Evolutionary conservation across 2,329 filamentous ascomycete genomes (phyloP).

Genomic region (Trichoderma arundinaceum): DNA sequence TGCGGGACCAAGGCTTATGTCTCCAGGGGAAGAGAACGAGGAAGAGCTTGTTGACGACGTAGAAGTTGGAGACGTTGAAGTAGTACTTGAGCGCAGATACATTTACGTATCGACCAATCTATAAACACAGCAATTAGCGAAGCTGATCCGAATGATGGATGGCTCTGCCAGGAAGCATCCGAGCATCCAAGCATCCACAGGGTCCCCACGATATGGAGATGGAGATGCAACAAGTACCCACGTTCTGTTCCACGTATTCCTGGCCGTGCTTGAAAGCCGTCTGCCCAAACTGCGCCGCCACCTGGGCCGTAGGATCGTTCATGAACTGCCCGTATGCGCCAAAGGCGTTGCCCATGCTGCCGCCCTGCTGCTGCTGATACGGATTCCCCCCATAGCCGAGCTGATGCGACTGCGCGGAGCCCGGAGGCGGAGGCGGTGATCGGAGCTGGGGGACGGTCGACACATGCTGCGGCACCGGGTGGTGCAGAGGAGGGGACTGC

Average conservation of each 20-base stretch:
- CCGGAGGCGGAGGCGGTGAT: conserved; percentile 83
- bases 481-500: conserved; percentile 92
- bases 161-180: no score
- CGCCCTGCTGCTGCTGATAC: conserved; percentile 71
- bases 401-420: conserved; percentile 69
- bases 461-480: conserved; percentile 97
- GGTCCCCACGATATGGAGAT: neutral
- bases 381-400: conserved; percentile 72
- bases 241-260: conserved; percentile 94
- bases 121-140: conserved; percentile 33
- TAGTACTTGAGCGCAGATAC: conserved; percentile 95
- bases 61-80: conserved; percentile 98
- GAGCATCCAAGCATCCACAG: neutral
- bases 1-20: conserved; percentile 95
- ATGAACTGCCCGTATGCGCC: conserved; percentile 90
- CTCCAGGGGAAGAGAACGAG: conserved; percentile 97
- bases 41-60: conserved; percentile 90
- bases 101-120: conserved; percentile 78
- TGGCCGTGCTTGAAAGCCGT: conserved; percentile 89
- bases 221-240: conserved; percentile 53
- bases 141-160: neutral
- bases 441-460: conserved; percentile 96
- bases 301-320: conserved; percentile 91
- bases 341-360: conserved; percentile 59
- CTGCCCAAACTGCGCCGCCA: conserved; percentile 93